Percentiles rank a stretch among this genome's conserved stretches.
These are phyloP conservation scores for Rhizophora apiculata DNA, from an alignment of 345 rosid species.

Conservation along the genomic window DNA sequence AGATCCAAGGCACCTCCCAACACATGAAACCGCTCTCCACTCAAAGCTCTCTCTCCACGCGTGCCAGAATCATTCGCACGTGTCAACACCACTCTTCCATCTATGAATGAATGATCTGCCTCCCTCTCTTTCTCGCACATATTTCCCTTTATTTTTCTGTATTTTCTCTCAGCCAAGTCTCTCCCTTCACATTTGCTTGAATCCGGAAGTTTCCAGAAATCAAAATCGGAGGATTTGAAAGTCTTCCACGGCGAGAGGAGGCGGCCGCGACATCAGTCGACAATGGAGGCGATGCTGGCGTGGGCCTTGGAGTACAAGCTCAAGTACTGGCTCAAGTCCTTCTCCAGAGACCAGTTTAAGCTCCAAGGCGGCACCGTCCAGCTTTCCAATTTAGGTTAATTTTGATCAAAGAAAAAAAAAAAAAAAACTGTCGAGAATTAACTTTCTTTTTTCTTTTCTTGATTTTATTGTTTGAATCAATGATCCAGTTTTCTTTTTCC, in stretches of 20 bases:
- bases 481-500: neutral
- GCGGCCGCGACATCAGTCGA: neutral
- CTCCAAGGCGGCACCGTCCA: slow-evolving; percentile 87
- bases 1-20: slow-evolving; percentile 26
- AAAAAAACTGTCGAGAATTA: no score
- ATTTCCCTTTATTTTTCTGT: no score
- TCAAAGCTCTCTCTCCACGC: neutral
- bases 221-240: neutral
- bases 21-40: neutral
- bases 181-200: no score
- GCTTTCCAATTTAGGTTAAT: slow-evolving; percentile 78
- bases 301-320: slow-evolving; percentile 97
- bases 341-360: slow-evolving; percentile 95
- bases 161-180: no score
- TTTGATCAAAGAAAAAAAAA: neutral
- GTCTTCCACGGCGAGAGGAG: neutral
- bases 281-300: slow-evolving; percentile 94
- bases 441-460: neutral
- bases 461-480: neutral
- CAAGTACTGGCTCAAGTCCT: slow-evolving; percentile 99
- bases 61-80: slow-evolving; percentile 14
- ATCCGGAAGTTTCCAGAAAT: neutral
- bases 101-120: slow-evolving; percentile 17
- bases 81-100: slow-evolving; percentile 4
- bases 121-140: neutral